These are phyloP conservation scores for Mucor irregularis DNA, from an alignment of 371 early-diverging fungal genomes.

Conservation along the genomic window DNA sequence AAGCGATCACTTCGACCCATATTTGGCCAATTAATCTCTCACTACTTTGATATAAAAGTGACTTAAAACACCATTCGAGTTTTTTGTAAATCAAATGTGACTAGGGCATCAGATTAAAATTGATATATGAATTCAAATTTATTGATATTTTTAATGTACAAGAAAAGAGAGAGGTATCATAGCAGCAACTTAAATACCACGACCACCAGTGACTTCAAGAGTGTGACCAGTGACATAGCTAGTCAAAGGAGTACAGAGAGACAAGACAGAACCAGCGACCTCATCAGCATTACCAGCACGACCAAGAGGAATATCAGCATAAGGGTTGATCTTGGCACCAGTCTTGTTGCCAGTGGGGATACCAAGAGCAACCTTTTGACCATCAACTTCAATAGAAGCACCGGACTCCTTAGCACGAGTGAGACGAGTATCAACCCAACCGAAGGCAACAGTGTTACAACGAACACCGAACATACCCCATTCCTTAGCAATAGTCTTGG, in stretches of 20 bases:
- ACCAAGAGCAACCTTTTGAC: constrained; percentile 69
- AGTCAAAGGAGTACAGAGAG: constrained; percentile 66
- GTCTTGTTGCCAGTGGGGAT: constrained; percentile 61
- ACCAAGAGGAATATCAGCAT: constrained; percentile 63
- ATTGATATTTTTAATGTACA: not conserved
- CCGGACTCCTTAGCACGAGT: constrained; percentile 74
- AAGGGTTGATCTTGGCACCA: constrained; percentile 41
- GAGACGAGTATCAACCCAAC: constrained; percentile 69
- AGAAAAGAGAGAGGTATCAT: not conserved
- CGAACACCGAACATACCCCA: constrained; percentile 66
- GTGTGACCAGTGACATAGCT: constrained; percentile 67
- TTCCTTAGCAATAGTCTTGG: constrained; percentile 66
- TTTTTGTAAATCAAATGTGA: no score
- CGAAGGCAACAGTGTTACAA: constrained; percentile 68
- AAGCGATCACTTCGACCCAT: no score
- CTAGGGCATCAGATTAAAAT: no score
- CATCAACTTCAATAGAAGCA: constrained; percentile 63
- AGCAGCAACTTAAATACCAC: constrained; percentile 56
- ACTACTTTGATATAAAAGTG: no score
- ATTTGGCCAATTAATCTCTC: no score
- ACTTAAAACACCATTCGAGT: no score
- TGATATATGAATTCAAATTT: no score
- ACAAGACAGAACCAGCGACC: constrained; percentile 65
- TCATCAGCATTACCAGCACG: constrained; percentile 68
- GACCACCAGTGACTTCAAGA: constrained; percentile 71